phyloP scores from a whole-genome alignment of 2,329 filamentous ascomycete species.

The Trichoderma endophyticum region DNA sequence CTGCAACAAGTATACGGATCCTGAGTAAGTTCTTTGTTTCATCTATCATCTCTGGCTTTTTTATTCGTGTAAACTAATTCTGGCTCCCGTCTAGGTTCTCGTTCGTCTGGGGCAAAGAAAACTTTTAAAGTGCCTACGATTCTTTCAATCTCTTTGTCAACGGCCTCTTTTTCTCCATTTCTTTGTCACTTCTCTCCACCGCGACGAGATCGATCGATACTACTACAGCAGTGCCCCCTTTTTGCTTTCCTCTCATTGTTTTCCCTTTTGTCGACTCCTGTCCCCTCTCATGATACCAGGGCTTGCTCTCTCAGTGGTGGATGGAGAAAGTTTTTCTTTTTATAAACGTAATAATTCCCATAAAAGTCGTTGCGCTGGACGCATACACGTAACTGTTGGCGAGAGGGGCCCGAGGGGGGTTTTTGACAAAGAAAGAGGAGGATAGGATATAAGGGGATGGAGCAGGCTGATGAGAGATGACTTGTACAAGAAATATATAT shows the following conservation, averaged over 20 bases:
- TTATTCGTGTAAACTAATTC: constrained; percentile 2
- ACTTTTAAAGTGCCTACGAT: constrained; percentile 47
- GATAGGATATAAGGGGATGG: background rate
- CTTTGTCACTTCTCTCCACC: background rate
- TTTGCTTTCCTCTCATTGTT: background rate
- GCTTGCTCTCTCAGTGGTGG: background rate
- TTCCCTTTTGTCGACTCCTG: background rate
- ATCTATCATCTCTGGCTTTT: background rate
- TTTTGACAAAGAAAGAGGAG: background rate
- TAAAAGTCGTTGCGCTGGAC: constrained; percentile 4
- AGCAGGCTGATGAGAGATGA: background rate
- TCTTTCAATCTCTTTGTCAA: background rate
- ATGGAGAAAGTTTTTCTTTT: background rate
- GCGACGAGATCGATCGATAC: background rate
- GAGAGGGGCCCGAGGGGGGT: background rate
- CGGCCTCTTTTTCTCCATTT: background rate
- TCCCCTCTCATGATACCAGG: constrained; percentile 6
- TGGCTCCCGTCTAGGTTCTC: constrained; percentile 46
- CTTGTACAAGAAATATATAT: background rate
- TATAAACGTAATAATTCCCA: background rate
- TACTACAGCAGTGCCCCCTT: background rate
- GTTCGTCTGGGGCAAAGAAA: constrained; percentile 68
- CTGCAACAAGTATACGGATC: constrained; percentile 85
- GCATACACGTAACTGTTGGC: constrained; percentile 4
- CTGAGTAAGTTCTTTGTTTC: constrained; percentile 53